A percentile compares a stretch with the other conserved stretches of the same genome.
phyloP scores from a whole-genome alignment of 108 stramenopile species.

The Conticribra weissflogii region DNA sequence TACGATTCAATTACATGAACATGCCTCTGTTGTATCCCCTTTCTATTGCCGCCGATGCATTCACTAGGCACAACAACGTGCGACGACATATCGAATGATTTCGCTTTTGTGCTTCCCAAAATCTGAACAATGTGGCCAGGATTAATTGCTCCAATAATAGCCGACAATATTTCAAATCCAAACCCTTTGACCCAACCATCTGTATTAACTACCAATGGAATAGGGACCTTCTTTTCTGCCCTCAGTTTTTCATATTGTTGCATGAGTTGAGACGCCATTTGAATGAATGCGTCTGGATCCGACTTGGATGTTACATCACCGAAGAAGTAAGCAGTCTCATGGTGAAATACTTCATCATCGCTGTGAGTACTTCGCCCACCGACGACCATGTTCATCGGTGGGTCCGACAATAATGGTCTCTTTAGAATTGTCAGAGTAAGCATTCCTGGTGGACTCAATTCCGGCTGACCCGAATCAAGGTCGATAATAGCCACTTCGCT shows the following conservation, averaged over 20 bases:
- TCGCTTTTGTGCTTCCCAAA: constrained; percentile 60
- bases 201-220: constrained; percentile 88
- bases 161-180: constrained; percentile 79
- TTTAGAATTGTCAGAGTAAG: constrained; percentile 67
- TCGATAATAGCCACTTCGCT: constrained; percentile 79
- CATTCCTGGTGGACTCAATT: constrained; percentile 87
- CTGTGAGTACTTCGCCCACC: constrained; percentile 13
- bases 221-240: constrained; percentile 4
- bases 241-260: constrained; percentile 44
- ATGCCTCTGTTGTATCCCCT: constrained; percentile 3
- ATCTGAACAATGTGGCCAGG: constrained; percentile 88
- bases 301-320: constrained; percentile 77
- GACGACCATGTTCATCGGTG: constrained; percentile 62
- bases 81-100: constrained; percentile 67
- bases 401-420: constrained; percentile 77
- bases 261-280: constrained; percentile 52
- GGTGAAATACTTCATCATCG: constrained; percentile 9
- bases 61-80: not conserved
- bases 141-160: constrained; percentile 56
- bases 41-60: not conserved
- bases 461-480: constrained; percentile 92
- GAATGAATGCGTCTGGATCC: constrained; percentile 76
- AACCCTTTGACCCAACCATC: constrained; percentile 95
- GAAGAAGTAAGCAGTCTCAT: constrained; percentile 69
- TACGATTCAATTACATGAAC: constrained; percentile 28